phyloP scores from a whole-genome alignment of 306 rosid genomes.

The Glycine tomentella region DNA sequence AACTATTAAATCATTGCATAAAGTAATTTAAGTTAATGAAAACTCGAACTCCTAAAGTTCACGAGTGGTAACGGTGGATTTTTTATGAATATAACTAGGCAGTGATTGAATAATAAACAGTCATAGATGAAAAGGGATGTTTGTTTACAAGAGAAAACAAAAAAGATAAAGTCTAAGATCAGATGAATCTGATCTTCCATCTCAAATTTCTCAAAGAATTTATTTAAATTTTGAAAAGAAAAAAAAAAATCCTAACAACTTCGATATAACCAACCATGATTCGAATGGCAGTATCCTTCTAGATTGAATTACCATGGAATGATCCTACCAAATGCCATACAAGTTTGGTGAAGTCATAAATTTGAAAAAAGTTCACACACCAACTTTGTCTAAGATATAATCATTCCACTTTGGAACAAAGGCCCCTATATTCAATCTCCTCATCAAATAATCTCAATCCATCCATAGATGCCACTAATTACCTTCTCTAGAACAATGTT shows the following conservation, averaged over 20 bases:
- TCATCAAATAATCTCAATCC: conserved; percentile 35
- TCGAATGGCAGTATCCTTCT: background rate
- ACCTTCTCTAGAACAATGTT: conserved; percentile 22
- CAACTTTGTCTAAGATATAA: conserved; percentile 10
- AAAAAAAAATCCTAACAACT: background rate
- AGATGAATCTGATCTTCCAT: background rate
- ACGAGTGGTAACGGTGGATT: background rate
- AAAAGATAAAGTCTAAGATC: background rate
- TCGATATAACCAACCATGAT: background rate
- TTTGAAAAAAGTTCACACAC: conserved; percentile 6
- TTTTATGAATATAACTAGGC: no score
- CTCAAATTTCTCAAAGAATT: background rate
- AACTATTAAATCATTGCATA: background rate
- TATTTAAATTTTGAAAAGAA: background rate
- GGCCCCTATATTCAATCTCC: conserved; percentile 6
- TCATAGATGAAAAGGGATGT: background rate
- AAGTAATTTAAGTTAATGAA: background rate
- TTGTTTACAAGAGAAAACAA: background rate
- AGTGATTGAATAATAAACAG: background rate
- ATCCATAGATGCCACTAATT: conserved; percentile 16
- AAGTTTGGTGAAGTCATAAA: conserved; percentile 22
- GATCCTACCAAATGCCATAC: background rate
- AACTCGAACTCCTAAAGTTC: background rate
- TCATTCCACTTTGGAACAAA: conserved; percentile 10
- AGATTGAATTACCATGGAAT: conserved; percentile 2